These are phyloP conservation scores for Tetrapisispora pingtungensis DNA, from an alignment of 805 yeast genomes.

Conservation along the genomic window DNA sequence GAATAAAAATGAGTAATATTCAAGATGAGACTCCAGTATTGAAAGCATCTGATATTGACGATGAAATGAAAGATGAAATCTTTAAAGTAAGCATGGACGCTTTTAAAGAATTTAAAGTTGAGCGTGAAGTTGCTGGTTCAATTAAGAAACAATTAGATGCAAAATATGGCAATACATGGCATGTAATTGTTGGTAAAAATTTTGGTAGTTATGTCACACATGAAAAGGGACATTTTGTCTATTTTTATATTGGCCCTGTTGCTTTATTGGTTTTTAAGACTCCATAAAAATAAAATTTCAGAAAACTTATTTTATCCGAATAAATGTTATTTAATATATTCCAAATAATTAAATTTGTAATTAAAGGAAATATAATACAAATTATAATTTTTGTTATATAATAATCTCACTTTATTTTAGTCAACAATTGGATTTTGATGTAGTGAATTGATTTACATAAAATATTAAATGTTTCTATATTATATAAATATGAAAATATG, in stretches of 20 bases:
- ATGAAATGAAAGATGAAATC: constrained; percentile 22
- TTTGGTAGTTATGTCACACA: constrained; percentile 76
- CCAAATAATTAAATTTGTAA: too few relatives aligned
- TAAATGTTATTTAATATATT: too few relatives aligned
- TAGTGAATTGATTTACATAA: not conserved
- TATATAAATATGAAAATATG: too few relatives aligned
- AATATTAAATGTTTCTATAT: not conserved
- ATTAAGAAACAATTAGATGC: constrained; percentile 58
- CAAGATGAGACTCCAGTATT: constrained; percentile 9
- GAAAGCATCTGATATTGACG: constrained; percentile 28
- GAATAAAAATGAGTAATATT: not conserved
- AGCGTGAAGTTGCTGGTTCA: constrained; percentile 49
- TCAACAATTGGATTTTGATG: too few relatives aligned
- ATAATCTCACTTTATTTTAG: too few relatives aligned
- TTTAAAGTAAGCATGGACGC: constrained; percentile 19
- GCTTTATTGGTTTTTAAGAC: constrained; percentile 67
- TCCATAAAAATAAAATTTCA: too few relatives aligned
- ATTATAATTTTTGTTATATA: too few relatives aligned
- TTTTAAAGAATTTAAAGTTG: constrained; percentile 16
- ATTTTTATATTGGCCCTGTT: constrained; percentile 57
- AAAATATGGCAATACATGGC: constrained; percentile 65
- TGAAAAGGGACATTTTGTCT: constrained; percentile 61
- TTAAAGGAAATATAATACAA: too few relatives aligned
- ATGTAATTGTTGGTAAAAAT: constrained; percentile 68
- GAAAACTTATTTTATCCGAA: too few relatives aligned